phyloP scores from a whole-genome alignment of 2,329 filamentous ascomycete species.

The Epichloe bromicola region DNA sequence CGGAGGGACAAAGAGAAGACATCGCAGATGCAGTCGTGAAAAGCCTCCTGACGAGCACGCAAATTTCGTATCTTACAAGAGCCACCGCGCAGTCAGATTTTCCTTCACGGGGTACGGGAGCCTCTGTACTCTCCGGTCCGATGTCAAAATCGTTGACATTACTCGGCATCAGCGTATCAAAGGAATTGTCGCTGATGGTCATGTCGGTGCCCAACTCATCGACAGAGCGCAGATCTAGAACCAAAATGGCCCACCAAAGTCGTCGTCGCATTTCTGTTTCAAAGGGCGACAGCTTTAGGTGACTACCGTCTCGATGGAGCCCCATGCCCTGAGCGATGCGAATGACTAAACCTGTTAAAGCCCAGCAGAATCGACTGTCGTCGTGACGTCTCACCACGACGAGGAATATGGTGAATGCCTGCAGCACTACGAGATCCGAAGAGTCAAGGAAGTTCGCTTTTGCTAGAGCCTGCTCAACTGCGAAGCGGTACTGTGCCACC shows the following conservation, averaged over 20 bases:
- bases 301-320: conserved; percentile 41
- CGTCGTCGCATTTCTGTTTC: conserved; percentile 48
- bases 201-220: conserved; percentile 40
- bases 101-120: conserved; percentile 33
- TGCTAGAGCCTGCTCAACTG: conserved; percentile 42
- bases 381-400: conserved; percentile 33
- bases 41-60: conserved; percentile 24
- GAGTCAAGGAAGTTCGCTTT: conserved; percentile 45
- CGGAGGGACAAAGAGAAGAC: conserved; percentile 17
- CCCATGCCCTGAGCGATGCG: conserved; percentile 48
- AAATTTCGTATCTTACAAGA: conserved; percentile 40
- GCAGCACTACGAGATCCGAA: conserved; percentile 42
- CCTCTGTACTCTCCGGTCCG: conserved; percentile 30
- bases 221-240: conserved; percentile 40
- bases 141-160: conserved; percentile 39
- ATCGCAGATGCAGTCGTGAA: conserved; percentile 21
- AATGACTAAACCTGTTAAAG: conserved; percentile 42
- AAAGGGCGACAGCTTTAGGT: conserved; percentile 40
- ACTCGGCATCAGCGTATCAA: conserved; percentile 34
- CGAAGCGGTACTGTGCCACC: conserved; percentile 35
- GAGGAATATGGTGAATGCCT: conserved; percentile 46
- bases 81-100: conserved; percentile 38
- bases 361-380: conserved; percentile 44
- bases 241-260: conserved; percentile 47
- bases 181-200: conserved; percentile 26